Percentiles rank a stretch among this genome's conserved stretches.
phyloP scores from a whole-genome alignment of 805 yeast genomes.

The Scheffersomyces lignosus region DNA sequence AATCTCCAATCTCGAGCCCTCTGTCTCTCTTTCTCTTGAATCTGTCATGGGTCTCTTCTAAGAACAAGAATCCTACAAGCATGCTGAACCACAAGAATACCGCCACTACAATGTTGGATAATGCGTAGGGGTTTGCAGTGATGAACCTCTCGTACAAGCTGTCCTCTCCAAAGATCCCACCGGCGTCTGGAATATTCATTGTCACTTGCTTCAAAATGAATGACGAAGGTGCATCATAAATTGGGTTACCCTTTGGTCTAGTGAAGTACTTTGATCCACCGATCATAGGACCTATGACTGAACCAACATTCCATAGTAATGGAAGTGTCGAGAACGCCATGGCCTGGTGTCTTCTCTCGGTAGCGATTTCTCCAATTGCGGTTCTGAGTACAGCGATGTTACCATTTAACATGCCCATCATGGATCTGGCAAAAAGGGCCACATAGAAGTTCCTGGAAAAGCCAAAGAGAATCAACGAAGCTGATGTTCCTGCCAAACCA shows the following conservation, averaged over 20 bases:
- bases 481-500: slow-evolving; percentile 55
- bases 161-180: not conserved
- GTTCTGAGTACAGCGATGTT: slow-evolving; percentile 67
- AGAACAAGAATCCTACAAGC: slow-evolving; percentile 42
- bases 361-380: slow-evolving; percentile 58
- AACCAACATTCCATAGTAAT: slow-evolving; percentile 59
- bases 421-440: slow-evolving; percentile 53
- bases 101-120: slow-evolving; percentile 53
- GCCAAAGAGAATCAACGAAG: slow-evolving; percentile 51
- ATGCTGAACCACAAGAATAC: slow-evolving; percentile 34
- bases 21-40: slow-evolving; percentile 40
- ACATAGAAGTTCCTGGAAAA: slow-evolving; percentile 50
- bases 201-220: not conserved
- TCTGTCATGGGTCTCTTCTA: slow-evolving; percentile 53
- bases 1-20: slow-evolving; percentile 49
- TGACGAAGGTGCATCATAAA: not conserved
- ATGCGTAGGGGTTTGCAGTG: slow-evolving; percentile 46
- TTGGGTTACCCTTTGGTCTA: slow-evolving; percentile 32
- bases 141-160: slow-evolving; percentile 25
- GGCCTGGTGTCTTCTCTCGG: slow-evolving; percentile 58
- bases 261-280: slow-evolving; percentile 54
- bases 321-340: slow-evolving; percentile 64
- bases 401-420: slow-evolving; percentile 61
- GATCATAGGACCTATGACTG: slow-evolving; percentile 60
- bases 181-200: not conserved